Evolutionary conservation across 2,329 filamentous ascomycete genomes (phyloP), one percentile per base, ranked within the genome.

Genomic region (Penicillium sp.): DNA sequence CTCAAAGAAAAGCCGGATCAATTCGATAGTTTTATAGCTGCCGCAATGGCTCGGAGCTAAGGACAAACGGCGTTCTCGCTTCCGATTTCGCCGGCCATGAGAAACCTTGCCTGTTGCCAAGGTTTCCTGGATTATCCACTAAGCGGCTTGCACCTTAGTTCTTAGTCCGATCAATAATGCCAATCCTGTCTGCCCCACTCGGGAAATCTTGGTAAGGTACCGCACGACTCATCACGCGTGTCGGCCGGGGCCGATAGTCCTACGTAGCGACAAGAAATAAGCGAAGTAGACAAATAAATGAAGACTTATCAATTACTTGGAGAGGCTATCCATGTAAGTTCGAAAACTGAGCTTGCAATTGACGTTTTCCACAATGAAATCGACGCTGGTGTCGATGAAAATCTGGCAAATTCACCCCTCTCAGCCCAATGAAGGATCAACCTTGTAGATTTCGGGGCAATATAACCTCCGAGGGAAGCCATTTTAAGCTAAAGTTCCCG

Each of bases 121-220:
- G 7, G n/a, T 3, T 27, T 13, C 44, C 3, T 9, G 3, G 1
- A 10, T 4, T 47, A 19, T 19, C 22, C 27, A 24, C 29, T 22
- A 7, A 10, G 3, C 37, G n/a, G 11, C 14, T 29, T 47, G 7
- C 45, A 47, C 33, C 3, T n/a, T 37, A 24, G 21, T 11, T 31
- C 10, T n/a, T 22, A 19, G n/a, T 19, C 2, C 3, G 35, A 8
- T 21, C 47, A 49, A 37, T 31, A 21, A 49, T 37, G 11, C 29
- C 19, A 33, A 35, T 49, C 31, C 21, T 49, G 19, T 10, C 11
- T 24, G 47, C 47, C 47, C 47, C 47, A 49, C 47, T 22, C 24
- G 10, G 35, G 29, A 37, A 2, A 37, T 24, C 31, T 37, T 11
- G 10, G 31, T 21, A 49, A 16, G 7, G 45, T 22, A 29, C 45